Base-by-base conservation (phyloP, 108 stramenopile genomes). In the Stephanodiscus minutulus region DNA sequence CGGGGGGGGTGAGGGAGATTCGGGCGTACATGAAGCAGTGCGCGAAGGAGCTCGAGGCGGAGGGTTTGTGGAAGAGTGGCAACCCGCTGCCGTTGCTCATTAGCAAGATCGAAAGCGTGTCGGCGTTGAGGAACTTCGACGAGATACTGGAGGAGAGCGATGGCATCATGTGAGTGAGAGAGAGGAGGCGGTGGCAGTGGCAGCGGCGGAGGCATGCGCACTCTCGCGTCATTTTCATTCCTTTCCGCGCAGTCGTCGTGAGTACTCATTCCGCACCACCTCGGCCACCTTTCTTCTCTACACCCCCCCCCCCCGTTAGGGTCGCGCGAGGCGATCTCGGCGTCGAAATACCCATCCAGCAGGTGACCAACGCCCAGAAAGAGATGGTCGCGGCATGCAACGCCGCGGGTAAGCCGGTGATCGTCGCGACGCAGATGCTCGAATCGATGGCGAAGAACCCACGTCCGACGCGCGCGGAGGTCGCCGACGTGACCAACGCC, bases 371-470 rank as follows among this genome's bases (percentile, higher is more conserved):
- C 74, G 97, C 96, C 12, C 98, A 99, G 82, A 99, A 99, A 89
- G 94, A 96, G 77, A 97, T 98, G 96, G 94, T 98, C 29, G 91
- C 92, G 27, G 90, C 90, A 28, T 93, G 92, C 77, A 97, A 96
- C 62, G 86, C 88, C 27, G 90, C 77, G 15, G 96, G 96, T 25
- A 97, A 96, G 68, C 97, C 97, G 9, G 98, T 99, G 0, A 93
- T 99, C 76, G 97, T 97, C 10, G 98, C 97, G 5, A 99, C 55
- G 55, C 98, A 99, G 89, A 98, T 98, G 97, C 83, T 98, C 49
- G 98, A 98, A 74, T 89, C 87, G 12, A 99, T 99, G 99, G 97
- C 95, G 36, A 96, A 87, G 63, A 97, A 96, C 83, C 98, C 97
- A 28, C 90, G 99, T 33, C 99, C 99, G 5, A 99, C 99, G 0